Base-by-base conservation (phyloP, 176 grass and related monocot species). In the Aegilops tauschii region DNA sequence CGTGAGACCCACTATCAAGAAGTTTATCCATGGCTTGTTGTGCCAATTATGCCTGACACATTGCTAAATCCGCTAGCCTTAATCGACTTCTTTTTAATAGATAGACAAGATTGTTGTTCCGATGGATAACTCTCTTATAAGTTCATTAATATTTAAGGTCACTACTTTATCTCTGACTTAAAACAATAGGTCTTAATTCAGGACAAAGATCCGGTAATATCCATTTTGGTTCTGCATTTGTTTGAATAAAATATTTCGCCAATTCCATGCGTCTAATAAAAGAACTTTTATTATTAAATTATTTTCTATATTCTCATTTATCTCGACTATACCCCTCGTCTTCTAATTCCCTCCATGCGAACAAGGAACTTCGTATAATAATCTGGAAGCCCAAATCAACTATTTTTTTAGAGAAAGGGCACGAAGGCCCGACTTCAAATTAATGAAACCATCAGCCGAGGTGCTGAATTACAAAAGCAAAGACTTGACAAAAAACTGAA, bases 51-150 rank as follows among this genome's bases (percentile, higher is more conserved):
- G 49, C 14, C 5, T 52, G 5, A 5, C 50, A 18, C 50, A 18
- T 54, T 54, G 5, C 16, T 54, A 6, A 66, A 32, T 12, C 12
- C 17, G 28, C 13, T 11, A 6, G 5, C 13, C 8, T 3, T 36
- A 12, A 61, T 72, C 39, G 69, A 58, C 23, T 82, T 25, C 12
- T 20, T 74, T 88, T 82, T 73, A 17, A n/a, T 66, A 64, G 58
- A 79, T 63, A 79, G 12, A 6, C 58, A 79, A 79, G 58, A 21
- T 79, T 79, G 34, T 79, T 79, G 58, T 79, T 63, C 34, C 7
- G 21, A 42, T 9, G 5, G 12, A 79, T 42, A 63, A 79, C 32
- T 39, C 76, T 79, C 56, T 62, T 39, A 37, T 78, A 78, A 61
- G 76, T 78, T 78, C 76, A 61, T 61, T 61, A 61, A 59, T 58